Percentiles rank a stretch among this genome's conserved stretches.
Evolutionary conservation across 2,329 filamentous ascomycete species (phyloP).

Genomic region (Pyrenochaeta sp.): DNA sequence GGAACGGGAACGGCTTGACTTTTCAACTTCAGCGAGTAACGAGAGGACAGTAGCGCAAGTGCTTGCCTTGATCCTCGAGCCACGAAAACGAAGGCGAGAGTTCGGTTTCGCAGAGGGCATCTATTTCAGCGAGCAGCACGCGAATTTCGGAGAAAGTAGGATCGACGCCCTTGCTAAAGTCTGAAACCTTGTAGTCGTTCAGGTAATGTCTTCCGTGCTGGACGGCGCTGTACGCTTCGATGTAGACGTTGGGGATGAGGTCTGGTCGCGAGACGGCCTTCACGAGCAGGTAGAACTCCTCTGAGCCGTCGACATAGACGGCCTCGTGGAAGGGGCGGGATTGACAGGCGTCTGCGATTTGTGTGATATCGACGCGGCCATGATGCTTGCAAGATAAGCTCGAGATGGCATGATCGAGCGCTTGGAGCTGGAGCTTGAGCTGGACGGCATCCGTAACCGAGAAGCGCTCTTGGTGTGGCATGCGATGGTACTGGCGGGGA

Average conservation of each 20-base stretch:
- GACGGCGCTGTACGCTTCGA: constrained; percentile 27
- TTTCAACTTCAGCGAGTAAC: neutral
- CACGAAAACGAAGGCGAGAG: constrained; percentile 18
- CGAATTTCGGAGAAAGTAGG: constrained; percentile 35
- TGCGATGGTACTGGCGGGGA: constrained; percentile 12
- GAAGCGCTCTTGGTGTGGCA: constrained; percentile 16
- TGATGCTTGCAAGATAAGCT: constrained; percentile 6
- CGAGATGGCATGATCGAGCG: constrained; percentile 23
- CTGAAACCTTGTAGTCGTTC: constrained; percentile 20
- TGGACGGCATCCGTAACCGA: constrained; percentile 27
- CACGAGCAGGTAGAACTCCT: constrained; percentile 27
- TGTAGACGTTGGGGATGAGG: constrained; percentile 27
- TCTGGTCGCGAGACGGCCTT: constrained; percentile 24
- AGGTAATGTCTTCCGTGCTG: constrained; percentile 19
- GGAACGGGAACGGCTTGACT: constrained; percentile 34
- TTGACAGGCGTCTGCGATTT: constrained; percentile 9
- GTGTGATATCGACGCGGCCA: constrained; percentile 4
- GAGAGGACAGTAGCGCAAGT: neutral
- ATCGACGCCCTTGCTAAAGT: constrained; percentile 20
- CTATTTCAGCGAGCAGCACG: constrained; percentile 22
- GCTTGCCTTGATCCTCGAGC: constrained; percentile 26
- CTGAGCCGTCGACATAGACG: constrained; percentile 27
- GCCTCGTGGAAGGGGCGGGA: constrained; percentile 12
- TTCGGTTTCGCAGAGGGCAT: constrained; percentile 26
- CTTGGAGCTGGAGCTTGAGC: constrained; percentile 30